phyloP scores from a whole-genome alignment of 352 stramenopile genomes.

The Phytophthora citricola region DNA sequence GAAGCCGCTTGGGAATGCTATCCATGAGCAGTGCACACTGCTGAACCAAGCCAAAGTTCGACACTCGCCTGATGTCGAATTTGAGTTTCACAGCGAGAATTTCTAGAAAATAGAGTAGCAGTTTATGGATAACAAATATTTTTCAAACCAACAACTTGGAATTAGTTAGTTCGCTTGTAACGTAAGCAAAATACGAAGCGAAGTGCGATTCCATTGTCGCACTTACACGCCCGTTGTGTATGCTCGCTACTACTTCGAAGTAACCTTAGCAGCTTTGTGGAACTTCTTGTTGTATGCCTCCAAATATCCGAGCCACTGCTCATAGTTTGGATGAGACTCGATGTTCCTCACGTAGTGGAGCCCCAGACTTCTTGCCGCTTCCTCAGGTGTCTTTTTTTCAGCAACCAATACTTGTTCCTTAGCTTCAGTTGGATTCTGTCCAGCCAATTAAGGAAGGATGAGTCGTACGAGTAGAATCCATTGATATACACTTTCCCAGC shows the following conservation, averaged over 20 bases:
- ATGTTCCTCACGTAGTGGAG: background rate
- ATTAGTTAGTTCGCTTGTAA: too few species aligned
- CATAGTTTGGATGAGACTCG: background rate
- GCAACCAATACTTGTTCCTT: background rate
- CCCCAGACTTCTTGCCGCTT: background rate
- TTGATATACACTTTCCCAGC: too few species aligned
- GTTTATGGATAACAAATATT: too few species aligned
- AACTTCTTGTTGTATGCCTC: background rate
- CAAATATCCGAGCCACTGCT: background rate
- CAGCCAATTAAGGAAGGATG: background rate
- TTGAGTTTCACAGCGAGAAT: constrained; percentile 78
- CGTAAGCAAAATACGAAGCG: too few species aligned
- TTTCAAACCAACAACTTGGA: too few species aligned
- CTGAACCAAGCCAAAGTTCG: constrained; percentile 61
- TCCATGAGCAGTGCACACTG: constrained; percentile 65
- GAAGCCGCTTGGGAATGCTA: constrained; percentile 56
- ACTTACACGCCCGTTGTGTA: too few species aligned
- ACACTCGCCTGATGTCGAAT: constrained; percentile 47
- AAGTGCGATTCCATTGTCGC: too few species aligned
- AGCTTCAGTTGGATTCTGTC: background rate
- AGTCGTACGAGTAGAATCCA: too few species aligned
- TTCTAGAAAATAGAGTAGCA: constrained; percentile 43
- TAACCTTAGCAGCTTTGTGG: background rate
- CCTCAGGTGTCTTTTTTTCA: background rate
- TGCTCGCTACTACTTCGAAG: too few species aligned